Percentiles rank a stretch among this genome's conserved stretches.
These are phyloP conservation scores for Hyphodiscus sp. DNA, from an alignment of 2,329 filamentous ascomycete genomes.

Conservation along the genomic window DNA sequence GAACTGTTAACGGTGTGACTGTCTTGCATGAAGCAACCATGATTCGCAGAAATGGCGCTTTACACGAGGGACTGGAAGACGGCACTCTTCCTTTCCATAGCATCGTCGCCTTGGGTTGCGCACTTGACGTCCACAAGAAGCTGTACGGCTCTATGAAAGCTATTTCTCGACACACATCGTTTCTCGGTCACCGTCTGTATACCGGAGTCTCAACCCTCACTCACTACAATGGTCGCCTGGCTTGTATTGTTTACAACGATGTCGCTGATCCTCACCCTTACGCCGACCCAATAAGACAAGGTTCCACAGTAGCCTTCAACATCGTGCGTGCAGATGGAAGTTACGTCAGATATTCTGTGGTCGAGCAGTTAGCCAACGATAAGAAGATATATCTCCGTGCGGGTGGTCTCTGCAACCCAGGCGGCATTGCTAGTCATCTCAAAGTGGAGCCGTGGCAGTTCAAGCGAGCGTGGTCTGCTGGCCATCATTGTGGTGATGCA, in stretches of 20 bases:
- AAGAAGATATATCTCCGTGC: conserved; percentile 78
- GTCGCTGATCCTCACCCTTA: conserved; percentile 27
- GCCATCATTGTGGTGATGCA: conserved; percentile 78
- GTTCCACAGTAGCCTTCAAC: conserved; percentile 81
- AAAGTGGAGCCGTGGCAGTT: conserved; percentile 72
- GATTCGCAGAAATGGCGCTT: conserved; percentile 66
- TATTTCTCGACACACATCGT: conserved; percentile 64
- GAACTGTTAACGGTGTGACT: conserved; percentile 84
- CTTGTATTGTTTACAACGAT: conserved; percentile 28
- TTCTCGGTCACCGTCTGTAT: conserved; percentile 53
- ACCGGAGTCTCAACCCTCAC: conserved; percentile 49
- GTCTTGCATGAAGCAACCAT: conserved; percentile 68
- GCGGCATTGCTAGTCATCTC: conserved; percentile 69
- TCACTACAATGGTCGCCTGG: conserved; percentile 54
- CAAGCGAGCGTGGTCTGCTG: conserved; percentile 74
- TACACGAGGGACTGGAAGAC: conserved; percentile 82
- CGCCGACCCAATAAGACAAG: conserved; percentile 35
- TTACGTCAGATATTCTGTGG: conserved; percentile 72
- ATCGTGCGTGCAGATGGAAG: conserved; percentile 59
- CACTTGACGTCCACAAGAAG: conserved; percentile 59
- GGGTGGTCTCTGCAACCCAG: conserved; percentile 86
- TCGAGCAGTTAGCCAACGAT: conserved; percentile 78
- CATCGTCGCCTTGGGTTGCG: conserved; percentile 74
- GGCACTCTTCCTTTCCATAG: conserved; percentile 86
- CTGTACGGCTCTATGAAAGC: conserved; percentile 65